A percentile compares a stretch with the other conserved stretches of the same genome.
Evolutionary conservation across 768 basidiomycete species (phyloP).

Genomic region (Mycena haematopus): DNA sequence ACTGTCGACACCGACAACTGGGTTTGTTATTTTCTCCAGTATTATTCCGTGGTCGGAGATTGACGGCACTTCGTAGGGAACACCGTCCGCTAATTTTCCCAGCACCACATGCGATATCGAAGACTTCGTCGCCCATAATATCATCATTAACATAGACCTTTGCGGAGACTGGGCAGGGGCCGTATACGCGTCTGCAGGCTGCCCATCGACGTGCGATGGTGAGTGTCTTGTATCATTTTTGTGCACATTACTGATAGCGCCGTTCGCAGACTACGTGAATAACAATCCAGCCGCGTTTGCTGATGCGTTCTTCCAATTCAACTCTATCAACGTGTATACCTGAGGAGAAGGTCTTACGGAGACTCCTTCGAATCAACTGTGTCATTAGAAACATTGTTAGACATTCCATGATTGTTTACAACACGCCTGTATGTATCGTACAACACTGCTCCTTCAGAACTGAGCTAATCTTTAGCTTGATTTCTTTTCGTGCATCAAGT

Average conservation of each 20-base stretch:
- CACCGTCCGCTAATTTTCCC: slow-evolving; percentile 63
- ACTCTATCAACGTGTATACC: too few relatives aligned
- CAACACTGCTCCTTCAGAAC: too few relatives aligned
- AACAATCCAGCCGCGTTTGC: slow-evolving; percentile 65
- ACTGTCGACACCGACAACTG: slow-evolving; percentile 56
- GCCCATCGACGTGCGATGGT: slow-evolving; percentile 64
- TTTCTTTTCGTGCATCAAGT: too few relatives aligned
- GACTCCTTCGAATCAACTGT: too few relatives aligned
- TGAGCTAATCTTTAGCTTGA: too few relatives aligned
- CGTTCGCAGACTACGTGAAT: slow-evolving; percentile 58
- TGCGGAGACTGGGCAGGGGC: slow-evolving; percentile 66
- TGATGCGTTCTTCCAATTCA: slow-evolving; percentile 48
- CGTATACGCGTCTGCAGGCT: slow-evolving; percentile 52
- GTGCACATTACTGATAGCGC: background rate
- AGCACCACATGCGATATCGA: slow-evolving; percentile 63
- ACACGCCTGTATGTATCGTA: too few relatives aligned
- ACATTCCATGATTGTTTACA: too few relatives aligned
- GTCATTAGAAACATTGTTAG: too few relatives aligned
- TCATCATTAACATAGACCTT: slow-evolving; percentile 53
- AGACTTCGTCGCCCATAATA: slow-evolving; percentile 61
- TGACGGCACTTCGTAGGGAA: slow-evolving; percentile 46
- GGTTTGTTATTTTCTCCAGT: slow-evolving; percentile 46
- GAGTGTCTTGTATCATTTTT: slow-evolving; percentile 33
- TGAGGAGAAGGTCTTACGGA: too few relatives aligned
- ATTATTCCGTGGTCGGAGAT: too few relatives aligned